A percentile compares a stretch with the other conserved stretches of the same genome.
Conservation (phyloP, 2,329 filamentous ascomycete species). For the Chrysoporthe puriensis region DNA sequence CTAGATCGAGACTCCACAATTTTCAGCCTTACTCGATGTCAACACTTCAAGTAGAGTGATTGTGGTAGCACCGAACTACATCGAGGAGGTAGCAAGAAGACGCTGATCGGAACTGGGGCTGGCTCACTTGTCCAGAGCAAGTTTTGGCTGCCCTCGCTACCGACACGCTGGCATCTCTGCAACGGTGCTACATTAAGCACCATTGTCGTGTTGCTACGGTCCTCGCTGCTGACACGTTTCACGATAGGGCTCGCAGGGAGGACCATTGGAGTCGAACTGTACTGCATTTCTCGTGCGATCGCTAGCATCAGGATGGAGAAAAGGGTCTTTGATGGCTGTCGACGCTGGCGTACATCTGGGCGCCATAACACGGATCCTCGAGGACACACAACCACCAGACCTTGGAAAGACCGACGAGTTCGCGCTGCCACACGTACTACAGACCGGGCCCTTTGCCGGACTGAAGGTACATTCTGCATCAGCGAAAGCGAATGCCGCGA, state of each 20-base stretch:
- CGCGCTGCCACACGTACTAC: conserved; percentile 57
- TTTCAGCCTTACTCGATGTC: conserved; percentile 22
- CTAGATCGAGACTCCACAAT: conserved; percentile 20
- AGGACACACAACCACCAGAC: conserved; percentile 51
- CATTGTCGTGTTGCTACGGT: neutral
- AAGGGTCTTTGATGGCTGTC: conserved; percentile 84
- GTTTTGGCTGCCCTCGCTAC: neutral
- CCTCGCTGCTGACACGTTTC: conserved; percentile 37
- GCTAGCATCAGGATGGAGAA: conserved; percentile 75
- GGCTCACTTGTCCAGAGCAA: neutral
- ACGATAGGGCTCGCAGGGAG: conserved; percentile 80
- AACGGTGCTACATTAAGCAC: conserved; percentile 14
- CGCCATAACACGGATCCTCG: conserved; percentile 79
- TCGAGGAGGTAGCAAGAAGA: neutral
- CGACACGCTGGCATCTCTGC: neutral
- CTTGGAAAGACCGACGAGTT: conserved; percentile 40
- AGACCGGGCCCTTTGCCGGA: conserved; percentile 78
- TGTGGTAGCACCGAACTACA: neutral
- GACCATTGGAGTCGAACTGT: conserved; percentile 85
- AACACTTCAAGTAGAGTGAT: conserved; percentile 18
- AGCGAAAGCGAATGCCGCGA: conserved; percentile 75
- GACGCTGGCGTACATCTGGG: conserved; percentile 91
- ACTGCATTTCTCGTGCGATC: conserved; percentile 90
- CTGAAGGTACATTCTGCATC: conserved; percentile 69
- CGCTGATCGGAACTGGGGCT: neutral